Evolutionary conservation across 2,329 filamentous ascomycete species (phyloP), one percentile per base, ranked within the genome.

Genomic region (Pyricularia grisea): DNA sequence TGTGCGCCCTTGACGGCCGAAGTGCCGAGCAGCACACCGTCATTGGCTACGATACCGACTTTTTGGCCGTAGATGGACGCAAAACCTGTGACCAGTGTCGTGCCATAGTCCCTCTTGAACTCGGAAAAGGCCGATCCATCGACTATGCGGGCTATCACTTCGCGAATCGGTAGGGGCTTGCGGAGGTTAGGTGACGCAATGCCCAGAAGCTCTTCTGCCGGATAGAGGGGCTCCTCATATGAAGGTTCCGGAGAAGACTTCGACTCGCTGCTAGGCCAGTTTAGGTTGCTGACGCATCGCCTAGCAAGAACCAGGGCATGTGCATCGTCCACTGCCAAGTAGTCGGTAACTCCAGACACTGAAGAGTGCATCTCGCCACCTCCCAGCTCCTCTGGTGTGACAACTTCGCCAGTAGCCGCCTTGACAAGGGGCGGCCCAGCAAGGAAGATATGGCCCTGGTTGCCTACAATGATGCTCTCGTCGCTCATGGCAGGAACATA

Each of bases 401-500:
- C 93, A 33, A 92, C 89, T 79, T 99, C 94, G 14, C 94, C 95
- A 0, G 95, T 99, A 12, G 94, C 94, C 10, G 95, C 95, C 81
- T 97, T 97, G 72, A 99, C 95, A 0, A 99, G 84, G 0, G 95
- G 94, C 23, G 94, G 94, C 0, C 94, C 95, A 0, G 94, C 94
- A 1, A 99, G 87, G 83, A 98, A 99, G 77, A 99, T 97, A 73
- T 97, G 94, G n/a, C 94, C 94, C 78, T 97, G 94, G 68, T 94
- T 91, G 76, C 93, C 89, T 9, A 68, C 67, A 72, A 99, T 98
- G 79, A 99, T 97, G 77, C 89, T 93, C 84, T 98, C 95, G 77
- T 98, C 95, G 71, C 92, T 94, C 94, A 99, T 98, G 75, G 92
- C 93, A 12, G 94, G 94, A 12, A 98, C 94, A 77, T 99, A 98